A percentile compares a stretch with the other conserved stretches of the same genome.
Conservation (phyloP, 495 filamentous ascomycete genomes). For the Platismatia glauca region DNA sequence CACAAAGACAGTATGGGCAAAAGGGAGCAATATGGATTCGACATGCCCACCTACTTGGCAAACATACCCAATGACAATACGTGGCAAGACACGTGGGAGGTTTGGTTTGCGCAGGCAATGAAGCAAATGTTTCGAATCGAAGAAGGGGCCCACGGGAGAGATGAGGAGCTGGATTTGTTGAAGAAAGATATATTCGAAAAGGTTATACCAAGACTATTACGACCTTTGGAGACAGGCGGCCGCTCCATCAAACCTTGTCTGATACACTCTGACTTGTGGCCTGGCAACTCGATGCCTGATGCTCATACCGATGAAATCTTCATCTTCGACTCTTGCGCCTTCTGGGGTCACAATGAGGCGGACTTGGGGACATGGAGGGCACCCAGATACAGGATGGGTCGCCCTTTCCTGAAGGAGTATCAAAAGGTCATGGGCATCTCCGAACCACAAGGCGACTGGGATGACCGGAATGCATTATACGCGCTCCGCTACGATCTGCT, state of each 20-base stretch:
- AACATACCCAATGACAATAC: slow-evolving; percentile 26
- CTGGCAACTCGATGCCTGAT: slow-evolving; percentile 38
- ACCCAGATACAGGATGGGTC: slow-evolving; percentile 15
- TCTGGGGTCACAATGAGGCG: slow-evolving; percentile 43
- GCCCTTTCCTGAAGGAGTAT: slow-evolving; percentile 17
- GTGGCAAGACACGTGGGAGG: slow-evolving; percentile 35
- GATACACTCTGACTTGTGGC: slow-evolving; percentile 42
- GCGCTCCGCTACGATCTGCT: slow-evolving; percentile 6
- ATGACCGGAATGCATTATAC: slow-evolving; percentile 23
- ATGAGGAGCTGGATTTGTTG: slow-evolving; percentile 16
- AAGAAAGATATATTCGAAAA: slow-evolving; percentile 21
- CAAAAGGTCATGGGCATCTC: slow-evolving; percentile 11
- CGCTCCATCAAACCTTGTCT: slow-evolving; percentile 34
- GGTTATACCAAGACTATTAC: slow-evolving; percentile 28
- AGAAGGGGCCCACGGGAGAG: slow-evolving; percentile 21
- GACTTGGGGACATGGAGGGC: slow-evolving; percentile 22
- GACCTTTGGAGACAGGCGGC: slow-evolving; percentile 25
- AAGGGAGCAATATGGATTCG: slow-evolving; percentile 41
- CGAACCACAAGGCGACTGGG: slow-evolving; percentile 13
- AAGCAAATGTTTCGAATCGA: slow-evolving; percentile 21
- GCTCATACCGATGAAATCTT: slow-evolving; percentile 26
- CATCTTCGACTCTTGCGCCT: slow-evolving; percentile 41
- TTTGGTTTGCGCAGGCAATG: slow-evolving; percentile 29
- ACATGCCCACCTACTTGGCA: slow-evolving; percentile 32
- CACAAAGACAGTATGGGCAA: slow-evolving; percentile 4